Conservation (phyloP, 176 grass and related monocot genomes). For the Carex kokanica region DNA sequence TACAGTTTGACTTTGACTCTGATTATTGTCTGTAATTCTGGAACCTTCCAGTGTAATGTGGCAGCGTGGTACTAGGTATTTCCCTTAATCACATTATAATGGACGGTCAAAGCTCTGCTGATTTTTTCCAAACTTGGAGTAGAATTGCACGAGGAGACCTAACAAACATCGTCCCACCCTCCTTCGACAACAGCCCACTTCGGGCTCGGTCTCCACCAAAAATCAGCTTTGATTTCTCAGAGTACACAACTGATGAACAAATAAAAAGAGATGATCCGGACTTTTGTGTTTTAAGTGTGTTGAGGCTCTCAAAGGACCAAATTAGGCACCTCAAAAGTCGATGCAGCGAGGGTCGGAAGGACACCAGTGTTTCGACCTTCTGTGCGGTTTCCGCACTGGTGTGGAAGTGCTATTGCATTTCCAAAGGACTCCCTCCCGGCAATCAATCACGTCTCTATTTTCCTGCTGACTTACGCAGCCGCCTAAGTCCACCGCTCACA, state of each 20-base stretch:
- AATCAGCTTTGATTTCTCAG: not conserved
- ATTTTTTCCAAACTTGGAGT: constrained; percentile 7
- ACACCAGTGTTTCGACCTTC: constrained; percentile 15
- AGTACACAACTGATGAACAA: not conserved
- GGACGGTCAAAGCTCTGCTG: not conserved
- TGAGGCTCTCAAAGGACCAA: constrained; percentile 10
- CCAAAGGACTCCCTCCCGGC: too few relatives aligned
- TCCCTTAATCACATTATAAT: not conserved
- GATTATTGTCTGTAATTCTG: too few relatives aligned
- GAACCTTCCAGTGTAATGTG: too few relatives aligned
- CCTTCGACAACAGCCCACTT: constrained; percentile 28
- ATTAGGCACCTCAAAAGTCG: not conserved
- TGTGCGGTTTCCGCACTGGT: constrained; percentile 15
- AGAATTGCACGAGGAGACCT: not conserved
- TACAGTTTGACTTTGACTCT: too few relatives aligned
- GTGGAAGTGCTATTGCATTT: constrained; percentile 1
- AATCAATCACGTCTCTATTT: not conserved
- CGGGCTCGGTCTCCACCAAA: constrained; percentile 9
- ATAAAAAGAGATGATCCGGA: not conserved
- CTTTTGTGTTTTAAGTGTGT: not conserved
- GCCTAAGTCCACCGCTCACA: not conserved
- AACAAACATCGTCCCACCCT: constrained; percentile 5
- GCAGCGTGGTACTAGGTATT: constrained; percentile 2
- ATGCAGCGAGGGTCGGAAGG: not conserved
- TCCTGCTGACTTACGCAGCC: constrained; percentile 1